phyloP scores from a whole-genome alignment of 768 basidiomycete species.

The Cantharellus anzutake region DNA sequence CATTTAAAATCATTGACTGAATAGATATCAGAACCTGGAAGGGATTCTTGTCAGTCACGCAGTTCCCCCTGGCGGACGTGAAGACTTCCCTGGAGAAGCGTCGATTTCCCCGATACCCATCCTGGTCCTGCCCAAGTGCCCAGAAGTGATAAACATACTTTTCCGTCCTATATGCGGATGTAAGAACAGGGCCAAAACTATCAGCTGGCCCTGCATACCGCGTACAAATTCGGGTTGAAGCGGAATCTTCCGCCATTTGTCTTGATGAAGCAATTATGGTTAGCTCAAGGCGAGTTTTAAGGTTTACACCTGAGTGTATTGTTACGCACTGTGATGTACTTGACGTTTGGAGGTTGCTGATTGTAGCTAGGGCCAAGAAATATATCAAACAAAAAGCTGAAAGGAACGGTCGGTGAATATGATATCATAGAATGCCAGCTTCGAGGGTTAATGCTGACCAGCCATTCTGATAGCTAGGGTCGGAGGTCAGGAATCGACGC shows the following conservation, averaged over 20 bases:
- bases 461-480: constrained; percentile 65
- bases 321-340: constrained; percentile 32
- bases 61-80: background rate
- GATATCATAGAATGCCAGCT: background rate
- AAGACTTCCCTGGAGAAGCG: constrained; percentile 52
- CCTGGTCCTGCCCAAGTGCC: constrained; percentile 92
- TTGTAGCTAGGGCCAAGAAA: constrained; percentile 85
- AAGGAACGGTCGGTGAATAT: background rate
- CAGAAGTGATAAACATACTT: constrained; percentile 80
- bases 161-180: constrained; percentile 43
- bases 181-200: background rate
- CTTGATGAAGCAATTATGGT: constrained; percentile 18
- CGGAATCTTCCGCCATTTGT: constrained; percentile 78
- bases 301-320: background rate
- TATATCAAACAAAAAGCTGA: constrained; percentile 69
- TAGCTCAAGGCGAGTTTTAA: background rate
- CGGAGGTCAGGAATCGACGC: background rate
- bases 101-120: constrained; percentile 81
- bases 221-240: constrained; percentile 91
- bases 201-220: constrained; percentile 24
- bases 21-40: constrained; percentile 69
- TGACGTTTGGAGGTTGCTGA: constrained; percentile 58
- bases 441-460: constrained; percentile 32
- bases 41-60: background rate
- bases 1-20: constrained; percentile 90